Evolutionary conservation across 805 yeast genomes (phyloP).

Genomic region (Candida michaelii): DNA sequence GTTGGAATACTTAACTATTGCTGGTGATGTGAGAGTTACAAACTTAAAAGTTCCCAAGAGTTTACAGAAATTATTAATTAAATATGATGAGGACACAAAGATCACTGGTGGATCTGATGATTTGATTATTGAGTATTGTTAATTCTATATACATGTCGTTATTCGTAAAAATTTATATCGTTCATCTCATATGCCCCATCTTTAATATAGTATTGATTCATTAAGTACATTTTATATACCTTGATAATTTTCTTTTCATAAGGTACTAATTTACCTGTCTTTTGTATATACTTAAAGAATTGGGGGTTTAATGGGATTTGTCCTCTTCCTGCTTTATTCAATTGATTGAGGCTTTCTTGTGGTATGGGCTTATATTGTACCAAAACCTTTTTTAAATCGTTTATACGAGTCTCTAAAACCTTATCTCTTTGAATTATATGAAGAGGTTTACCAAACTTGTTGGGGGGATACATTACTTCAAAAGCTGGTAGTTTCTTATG

Average conservation of each 20-base stretch:
- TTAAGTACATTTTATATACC: conserved; percentile 26
- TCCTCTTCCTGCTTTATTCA: conserved; percentile 19
- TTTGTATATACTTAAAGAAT: conserved; percentile 28
- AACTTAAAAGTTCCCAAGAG: too few relatives aligned
- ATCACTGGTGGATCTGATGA: too few relatives aligned
- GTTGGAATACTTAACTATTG: too few relatives aligned
- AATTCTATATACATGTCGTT: too few relatives aligned
- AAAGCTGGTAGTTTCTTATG: conserved; percentile 27
- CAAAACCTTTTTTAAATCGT: conserved; percentile 22
- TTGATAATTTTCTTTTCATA: conserved; percentile 29
- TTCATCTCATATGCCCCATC: conserved; percentile 21
- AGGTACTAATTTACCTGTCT: conserved; percentile 30
- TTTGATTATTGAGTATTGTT: neutral
- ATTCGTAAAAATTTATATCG: conserved; percentile 17
- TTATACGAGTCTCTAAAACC: conserved; percentile 24
- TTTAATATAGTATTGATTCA: conserved; percentile 28
- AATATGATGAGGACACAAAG: too few relatives aligned
- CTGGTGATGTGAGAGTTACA: too few relatives aligned
- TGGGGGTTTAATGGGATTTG: conserved; percentile 20
- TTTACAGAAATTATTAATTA: too few relatives aligned
- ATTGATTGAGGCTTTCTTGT: conserved; percentile 15
- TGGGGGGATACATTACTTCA: conserved; percentile 32
- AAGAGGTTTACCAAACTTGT: conserved; percentile 30
- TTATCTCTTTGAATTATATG: conserved; percentile 28
- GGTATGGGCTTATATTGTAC: conserved; percentile 22